Evolutionary conservation across 441 rosid genomes (phyloP), one percentile per base, ranked within the genome.

Genomic region (Flueggea neowawraea): DNA sequence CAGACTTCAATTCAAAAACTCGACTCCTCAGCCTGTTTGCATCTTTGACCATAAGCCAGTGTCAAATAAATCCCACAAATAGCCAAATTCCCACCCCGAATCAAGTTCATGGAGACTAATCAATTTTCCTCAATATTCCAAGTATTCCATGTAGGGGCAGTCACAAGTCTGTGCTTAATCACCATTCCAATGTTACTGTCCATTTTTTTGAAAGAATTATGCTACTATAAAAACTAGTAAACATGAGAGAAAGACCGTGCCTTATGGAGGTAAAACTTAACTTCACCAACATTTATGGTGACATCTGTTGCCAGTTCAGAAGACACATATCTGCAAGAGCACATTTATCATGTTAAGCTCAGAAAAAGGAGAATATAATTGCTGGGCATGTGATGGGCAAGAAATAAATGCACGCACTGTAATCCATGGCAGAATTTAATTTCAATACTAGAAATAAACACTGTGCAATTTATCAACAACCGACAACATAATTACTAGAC

Each of bases 201-300:
- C 41, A 36, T 5, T 5, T 36, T 36, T 8, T 5, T 36, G 4
- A 36, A 14, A 60, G 49, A 43, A 49, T 33, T 13, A 36, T 36
- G 41, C 41, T 36, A 16, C 16, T 10, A 10, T 6, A n/a, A 53
- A 44, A 11, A 47, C 12, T 47, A 4, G n/a, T 47, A 53, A 10
- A 15, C 16, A 39, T 39, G 31, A 31, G 10, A 48, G 0, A 43
- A 44, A 58, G 57, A 56, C 53, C 33, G 64, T 76, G 91, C 99
- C 99, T 91, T 94, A 63, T 94, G 99, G 57, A 94, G 88, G 77
- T 71, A 69, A 80, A 91, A 94, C 73, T 87, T 91, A 56, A 86
- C 91, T 64, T 89, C 94, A 22, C 81, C 96, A 31, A 91, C 82
- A 61, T 60, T 82, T 28, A 91, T 66, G 61, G 81, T 84, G 75